Evolutionary conservation across 352 stramenopile genomes (phyloP).

Genomic region (Chrysophaeum taylorii): DNA sequence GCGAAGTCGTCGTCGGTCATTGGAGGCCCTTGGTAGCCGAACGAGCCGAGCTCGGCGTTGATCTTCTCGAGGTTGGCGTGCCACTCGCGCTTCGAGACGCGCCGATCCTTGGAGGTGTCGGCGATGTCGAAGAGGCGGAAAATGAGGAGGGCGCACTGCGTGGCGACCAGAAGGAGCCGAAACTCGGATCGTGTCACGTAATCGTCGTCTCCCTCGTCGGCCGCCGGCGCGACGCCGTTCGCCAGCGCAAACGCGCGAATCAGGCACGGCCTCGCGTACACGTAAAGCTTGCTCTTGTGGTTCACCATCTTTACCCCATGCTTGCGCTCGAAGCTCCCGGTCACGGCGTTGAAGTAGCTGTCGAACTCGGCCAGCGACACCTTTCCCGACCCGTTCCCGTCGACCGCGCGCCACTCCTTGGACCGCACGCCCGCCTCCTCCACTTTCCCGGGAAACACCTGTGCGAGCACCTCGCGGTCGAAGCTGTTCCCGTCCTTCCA

Average conservation of each 20-base stretch:
- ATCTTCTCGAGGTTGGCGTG: background rate
- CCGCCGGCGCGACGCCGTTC: background rate
- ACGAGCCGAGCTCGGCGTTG: background rate
- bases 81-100: background rate
- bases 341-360: background rate
- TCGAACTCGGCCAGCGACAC: background rate
- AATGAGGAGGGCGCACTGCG: background rate
- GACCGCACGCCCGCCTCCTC: no score
- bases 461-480: no score
- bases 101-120: constrained; percentile 9
- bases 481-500: no score
- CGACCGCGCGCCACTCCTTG: no score
- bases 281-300: background rate
- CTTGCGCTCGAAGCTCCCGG: background rate
- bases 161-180: background rate
- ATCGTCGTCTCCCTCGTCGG: background rate
- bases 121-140: constrained; percentile 9
- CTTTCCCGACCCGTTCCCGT: background rate
- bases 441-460: no score
- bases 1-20: background rate
- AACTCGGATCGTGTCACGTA: background rate
- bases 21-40: background rate
- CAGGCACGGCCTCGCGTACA: background rate
- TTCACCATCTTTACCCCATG: background rate
- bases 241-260: background rate